phyloP scores from a whole-genome alignment of 2,329 filamentous ascomycete species.

The Berkeleyomyces basicola region DNA sequence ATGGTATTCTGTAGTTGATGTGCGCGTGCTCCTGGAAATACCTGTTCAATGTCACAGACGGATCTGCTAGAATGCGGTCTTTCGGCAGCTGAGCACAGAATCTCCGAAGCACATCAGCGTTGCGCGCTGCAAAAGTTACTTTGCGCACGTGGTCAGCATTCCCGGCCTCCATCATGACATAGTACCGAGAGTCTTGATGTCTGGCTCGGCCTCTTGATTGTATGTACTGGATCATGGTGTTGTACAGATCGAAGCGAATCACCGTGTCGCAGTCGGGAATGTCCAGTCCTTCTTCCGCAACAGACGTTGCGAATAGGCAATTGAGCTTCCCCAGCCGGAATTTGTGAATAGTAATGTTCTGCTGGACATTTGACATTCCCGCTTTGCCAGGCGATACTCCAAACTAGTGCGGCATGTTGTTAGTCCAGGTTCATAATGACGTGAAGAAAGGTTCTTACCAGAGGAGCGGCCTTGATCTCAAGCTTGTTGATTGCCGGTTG shows the following conservation, averaged over 20 bases:
- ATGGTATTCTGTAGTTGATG: conserved; percentile 41
- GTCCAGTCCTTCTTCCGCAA: conserved; percentile 52
- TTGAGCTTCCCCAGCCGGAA: conserved; percentile 44
- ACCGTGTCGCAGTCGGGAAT: conserved; percentile 51
- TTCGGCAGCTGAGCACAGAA: conserved; percentile 64
- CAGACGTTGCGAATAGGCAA: conserved; percentile 49
- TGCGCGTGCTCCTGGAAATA: conserved; percentile 18
- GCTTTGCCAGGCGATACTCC: not conserved
- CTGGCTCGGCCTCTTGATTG: conserved; percentile 82
- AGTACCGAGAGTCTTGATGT: conserved; percentile 58
- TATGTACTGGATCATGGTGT: conserved; percentile 84
- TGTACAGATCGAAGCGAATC: conserved; percentile 70
- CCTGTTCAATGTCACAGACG: not conserved
- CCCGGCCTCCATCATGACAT: conserved; percentile 63
- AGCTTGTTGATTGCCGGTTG: conserved; percentile 36
- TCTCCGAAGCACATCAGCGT: conserved; percentile 47
- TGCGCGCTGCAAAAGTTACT: conserved; percentile 41
- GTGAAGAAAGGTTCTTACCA: conserved; percentile 32
- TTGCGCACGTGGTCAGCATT: conserved; percentile 44
- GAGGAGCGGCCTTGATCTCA: conserved; percentile 41
- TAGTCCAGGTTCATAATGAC: conserved; percentile 19
- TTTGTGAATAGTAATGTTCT: conserved; percentile 54
- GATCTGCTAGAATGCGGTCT: conserved; percentile 33
- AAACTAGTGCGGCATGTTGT: conserved; percentile 17
- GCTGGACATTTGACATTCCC: conserved; percentile 53